Evolutionary conservation across 441 rosid genomes (phyloP).

Genomic region (Raphanus hybrid): DNA sequence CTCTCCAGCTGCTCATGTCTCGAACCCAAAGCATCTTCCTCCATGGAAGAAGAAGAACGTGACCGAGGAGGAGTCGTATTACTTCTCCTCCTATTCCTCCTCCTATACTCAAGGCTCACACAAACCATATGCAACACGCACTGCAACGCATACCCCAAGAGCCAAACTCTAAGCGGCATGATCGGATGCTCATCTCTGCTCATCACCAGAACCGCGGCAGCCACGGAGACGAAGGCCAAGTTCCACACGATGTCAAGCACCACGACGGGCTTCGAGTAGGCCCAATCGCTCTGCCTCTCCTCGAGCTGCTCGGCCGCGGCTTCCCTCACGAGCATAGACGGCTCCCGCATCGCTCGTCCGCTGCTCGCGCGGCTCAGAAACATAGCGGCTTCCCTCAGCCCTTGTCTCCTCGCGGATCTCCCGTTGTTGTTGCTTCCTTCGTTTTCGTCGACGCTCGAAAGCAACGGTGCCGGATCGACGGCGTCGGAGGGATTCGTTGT

Average conservation of each 20-base stretch:
- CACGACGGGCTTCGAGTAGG: slow-evolving; percentile 97
- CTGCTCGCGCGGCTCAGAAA: slow-evolving; percentile 91
- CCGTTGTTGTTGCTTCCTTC: slow-evolving; percentile 27
- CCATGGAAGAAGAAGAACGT: too few species aligned
- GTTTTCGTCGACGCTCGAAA: slow-evolving; percentile 45
- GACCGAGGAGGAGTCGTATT: too few species aligned
- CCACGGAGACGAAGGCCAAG: too few species aligned
- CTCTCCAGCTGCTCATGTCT: too few species aligned
- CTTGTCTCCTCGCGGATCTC: slow-evolving; percentile 65
- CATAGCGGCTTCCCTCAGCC: slow-evolving; percentile 82
- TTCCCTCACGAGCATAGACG: slow-evolving; percentile 92
- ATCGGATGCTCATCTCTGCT: too few species aligned
- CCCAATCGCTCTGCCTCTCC: slow-evolving; percentile 99
- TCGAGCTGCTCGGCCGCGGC: slow-evolving; percentile 98
- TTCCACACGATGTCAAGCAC: slow-evolving; percentile 82
- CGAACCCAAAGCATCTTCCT: not conserved
- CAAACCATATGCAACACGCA: too few species aligned
- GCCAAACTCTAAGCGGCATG: too few species aligned
- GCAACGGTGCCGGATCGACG: slow-evolving; percentile 62
- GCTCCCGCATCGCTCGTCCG: slow-evolving; percentile 90
- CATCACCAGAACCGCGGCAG: too few species aligned
- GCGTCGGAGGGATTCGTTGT: not conserved
- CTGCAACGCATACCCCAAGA: too few species aligned
- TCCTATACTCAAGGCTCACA: too few species aligned
- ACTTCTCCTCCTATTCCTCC: too few species aligned